phyloP scores from a whole-genome alignment of 2,329 filamentous ascomycete species.

The Pestalotiopsis sp. region DNA sequence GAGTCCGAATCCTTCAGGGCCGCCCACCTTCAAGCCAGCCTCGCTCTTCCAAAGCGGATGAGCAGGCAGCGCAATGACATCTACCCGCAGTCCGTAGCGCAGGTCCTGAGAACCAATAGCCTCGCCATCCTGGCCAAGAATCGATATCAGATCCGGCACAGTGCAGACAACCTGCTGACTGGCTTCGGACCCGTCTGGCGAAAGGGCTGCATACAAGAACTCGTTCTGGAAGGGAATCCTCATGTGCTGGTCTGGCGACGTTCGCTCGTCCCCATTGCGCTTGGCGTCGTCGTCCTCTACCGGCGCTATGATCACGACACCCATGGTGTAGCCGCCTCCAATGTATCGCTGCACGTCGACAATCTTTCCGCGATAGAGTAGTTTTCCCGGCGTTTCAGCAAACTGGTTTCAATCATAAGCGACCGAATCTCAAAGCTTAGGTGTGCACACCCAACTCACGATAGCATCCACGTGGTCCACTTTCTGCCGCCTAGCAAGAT shows the following conservation, averaged over 20 bases:
- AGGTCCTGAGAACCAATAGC: slow-evolving; percentile 8
- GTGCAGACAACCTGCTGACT: slow-evolving; percentile 1
- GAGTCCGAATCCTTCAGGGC: background rate
- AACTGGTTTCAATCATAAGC: background rate
- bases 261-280: too few relatives aligned
- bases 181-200: background rate
- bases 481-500: background rate
- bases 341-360: background rate
- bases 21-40: background rate
- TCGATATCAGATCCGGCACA: slow-evolving; percentile 9
- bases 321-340: slow-evolving; percentile 5
- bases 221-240: slow-evolving; percentile 8
- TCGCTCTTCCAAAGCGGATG: slow-evolving; percentile 9
- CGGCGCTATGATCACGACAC: background rate
- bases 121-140: slow-evolving; percentile 8
- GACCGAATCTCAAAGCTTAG: background rate
- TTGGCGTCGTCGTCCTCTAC: background rate
- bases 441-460: background rate
- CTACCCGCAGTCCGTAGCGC: slow-evolving; percentile 3
- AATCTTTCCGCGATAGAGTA: slow-evolving; percentile 6
- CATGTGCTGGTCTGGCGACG: background rate
- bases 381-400: background rate
- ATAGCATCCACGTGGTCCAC: slow-evolving; percentile 4
- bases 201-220: slow-evolving; percentile 4
- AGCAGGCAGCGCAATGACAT: background rate